phyloP scores from a whole-genome alignment of 495 filamentous ascomycete species.

The Friedmanniomyces endolithicus region DNA sequence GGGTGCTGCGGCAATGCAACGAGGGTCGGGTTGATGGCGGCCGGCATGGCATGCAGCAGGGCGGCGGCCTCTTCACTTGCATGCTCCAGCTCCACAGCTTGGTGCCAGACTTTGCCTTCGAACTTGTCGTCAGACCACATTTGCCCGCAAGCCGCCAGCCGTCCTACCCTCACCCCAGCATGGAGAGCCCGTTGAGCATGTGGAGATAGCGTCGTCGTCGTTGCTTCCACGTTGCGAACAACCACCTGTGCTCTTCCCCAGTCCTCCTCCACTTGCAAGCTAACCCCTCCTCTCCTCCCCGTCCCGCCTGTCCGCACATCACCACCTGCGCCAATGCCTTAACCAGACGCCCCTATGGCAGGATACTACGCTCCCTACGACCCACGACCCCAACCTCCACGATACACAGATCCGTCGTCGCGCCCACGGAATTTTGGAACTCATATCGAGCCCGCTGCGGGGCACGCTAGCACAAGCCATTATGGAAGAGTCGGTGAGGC shows the following conservation, averaged over 20 bases:
- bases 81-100: not conserved
- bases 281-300: not conserved
- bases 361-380: constrained; percentile 12
- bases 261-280: not conserved
- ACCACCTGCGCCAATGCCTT: not conserved
- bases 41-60: not conserved
- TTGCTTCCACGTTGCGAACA: not conserved
- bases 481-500: constrained; percentile 8
- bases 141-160: constrained; percentile 1
- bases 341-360: constrained; percentile 1
- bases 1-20: not conserved
- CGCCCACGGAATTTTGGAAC: constrained; percentile 1
- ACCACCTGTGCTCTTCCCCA: not conserved
- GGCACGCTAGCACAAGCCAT: constrained; percentile 2
- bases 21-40: not conserved
- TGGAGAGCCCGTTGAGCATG: not conserved
- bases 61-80: not conserved
- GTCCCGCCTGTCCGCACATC: not conserved
- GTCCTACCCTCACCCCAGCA: not conserved
- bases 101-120: not conserved
- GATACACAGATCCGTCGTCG: not conserved
- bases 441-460: constrained; percentile 1
- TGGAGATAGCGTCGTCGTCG: not conserved
- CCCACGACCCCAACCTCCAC: constrained; percentile 9
- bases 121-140: not conserved